Percentiles rank a stretch among this genome's conserved stretches.
phyloP scores from a whole-genome alignment of 129 eudicot genomes.

The Heracleum sosnowskyi region DNA sequence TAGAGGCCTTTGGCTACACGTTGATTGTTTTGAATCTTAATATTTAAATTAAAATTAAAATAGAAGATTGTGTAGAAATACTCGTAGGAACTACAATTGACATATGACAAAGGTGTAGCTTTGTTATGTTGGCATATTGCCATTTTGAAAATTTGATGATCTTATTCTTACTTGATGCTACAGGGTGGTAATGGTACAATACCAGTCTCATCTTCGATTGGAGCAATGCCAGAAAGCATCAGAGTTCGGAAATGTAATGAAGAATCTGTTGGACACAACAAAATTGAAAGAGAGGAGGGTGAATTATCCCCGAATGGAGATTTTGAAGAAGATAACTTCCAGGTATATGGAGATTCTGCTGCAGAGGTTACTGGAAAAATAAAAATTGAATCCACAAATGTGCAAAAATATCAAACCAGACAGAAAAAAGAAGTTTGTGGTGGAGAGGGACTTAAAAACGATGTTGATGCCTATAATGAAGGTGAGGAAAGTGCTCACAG shows the following conservation, averaged over 20 bases:
- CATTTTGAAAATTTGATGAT: constrained; percentile 6
- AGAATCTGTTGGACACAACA: constrained; percentile 29
- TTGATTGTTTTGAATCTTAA: not conserved
- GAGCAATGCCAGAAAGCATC: constrained; percentile 17
- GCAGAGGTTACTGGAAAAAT: constrained; percentile 18
- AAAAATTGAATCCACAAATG: constrained; percentile 19
- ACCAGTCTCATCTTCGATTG: constrained; percentile 26
- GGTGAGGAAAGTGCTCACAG: constrained; percentile 71
- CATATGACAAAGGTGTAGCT: not conserved
- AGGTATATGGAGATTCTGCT: constrained; percentile 27
- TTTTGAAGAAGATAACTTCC: constrained; percentile 46
- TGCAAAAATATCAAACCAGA: constrained; percentile 16
- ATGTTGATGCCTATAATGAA: constrained; percentile 44
- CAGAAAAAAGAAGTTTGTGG: constrained; percentile 13
- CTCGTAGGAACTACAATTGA: not conserved
- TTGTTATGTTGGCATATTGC: not conserved
- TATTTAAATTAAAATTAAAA: not conserved
- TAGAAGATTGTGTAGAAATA: not conserved
- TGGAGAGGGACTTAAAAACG: constrained; percentile 28
- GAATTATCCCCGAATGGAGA: constrained; percentile 72
- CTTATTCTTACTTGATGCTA: not conserved
- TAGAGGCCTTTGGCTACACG: not conserved
- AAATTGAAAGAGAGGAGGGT: constrained; percentile 70
- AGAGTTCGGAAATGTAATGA: constrained; percentile 22
- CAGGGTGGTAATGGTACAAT: constrained; percentile 37